Percentiles rank a stretch among this genome's conserved stretches.
phyloP scores from a whole-genome alignment of 2,329 filamentous ascomycete genomes.

The Cladophialophora immunda region DNA sequence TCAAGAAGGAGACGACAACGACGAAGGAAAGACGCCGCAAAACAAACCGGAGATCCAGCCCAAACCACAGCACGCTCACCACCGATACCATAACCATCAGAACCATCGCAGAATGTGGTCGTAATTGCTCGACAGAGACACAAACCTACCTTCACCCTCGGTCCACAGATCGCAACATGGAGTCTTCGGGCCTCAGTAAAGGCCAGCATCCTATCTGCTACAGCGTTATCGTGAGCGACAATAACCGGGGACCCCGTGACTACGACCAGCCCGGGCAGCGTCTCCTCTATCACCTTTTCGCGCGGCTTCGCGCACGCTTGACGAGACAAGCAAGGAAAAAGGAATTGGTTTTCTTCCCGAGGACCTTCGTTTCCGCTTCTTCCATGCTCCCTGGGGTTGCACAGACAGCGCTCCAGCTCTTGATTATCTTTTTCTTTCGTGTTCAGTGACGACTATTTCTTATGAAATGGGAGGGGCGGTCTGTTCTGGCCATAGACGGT shows the following conservation, averaged over 20 bases:
- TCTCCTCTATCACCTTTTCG: not conserved
- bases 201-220: not conserved
- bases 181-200: not conserved
- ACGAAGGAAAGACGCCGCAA: slow-evolving; percentile 5
- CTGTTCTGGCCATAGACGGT: not conserved
- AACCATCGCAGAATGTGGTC: slow-evolving; percentile 17
- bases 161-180: not conserved
- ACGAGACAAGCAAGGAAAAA: not conserved
- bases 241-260: not conserved
- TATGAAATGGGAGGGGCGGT: not conserved
- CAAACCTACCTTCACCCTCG: not conserved
- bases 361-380: not conserved
- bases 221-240: not conserved
- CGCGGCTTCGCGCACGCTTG: not conserved
- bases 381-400: not conserved
- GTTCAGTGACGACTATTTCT: not conserved
- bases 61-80: slow-evolving; percentile 8
- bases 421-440: not conserved
- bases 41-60: not conserved
- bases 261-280: not conserved
- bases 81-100: slow-evolving; percentile 17
- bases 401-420: not conserved
- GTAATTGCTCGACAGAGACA: slow-evolving; percentile 8
- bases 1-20: not conserved
- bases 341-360: not conserved